Base-by-base conservation (phyloP, 2,329 filamentous ascomycete genomes). In the Talaromyces piceae region DNA sequence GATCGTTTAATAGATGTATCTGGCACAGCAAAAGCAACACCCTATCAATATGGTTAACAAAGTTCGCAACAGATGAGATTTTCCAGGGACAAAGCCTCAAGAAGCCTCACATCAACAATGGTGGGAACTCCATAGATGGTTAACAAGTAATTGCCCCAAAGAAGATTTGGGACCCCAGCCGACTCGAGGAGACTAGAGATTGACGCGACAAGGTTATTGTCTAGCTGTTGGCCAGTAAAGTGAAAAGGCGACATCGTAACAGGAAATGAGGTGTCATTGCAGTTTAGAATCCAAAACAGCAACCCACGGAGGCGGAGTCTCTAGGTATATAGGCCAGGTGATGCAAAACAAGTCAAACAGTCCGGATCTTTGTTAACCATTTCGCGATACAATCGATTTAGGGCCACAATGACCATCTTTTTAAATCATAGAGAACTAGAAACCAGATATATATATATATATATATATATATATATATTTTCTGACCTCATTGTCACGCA, bases 61-160 rank as follows among this genome's bases (percentile, higher is more conserved):
- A 2, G 16, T 25, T n/a, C 8, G 13, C 13, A 43, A 1, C 16
- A 20, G 26, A 26, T 22, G 12, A 12, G n/a, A 22, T 12, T 16
- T 20, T n/a, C 13, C 5, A 25, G 7, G 41, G 9, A 30, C 31
- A 26, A n/a, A n/a, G n/a, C n/a, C n/a, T n/a, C n/a, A n/a, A n/a
- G n/a, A 43, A 50, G 39, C 55, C 50, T 51, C 1, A 61, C 55
- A 20, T 60, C 53, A 55, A 58, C 54, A 47, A 59, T 51, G 0
- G 58, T 58, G 7, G 61, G 60, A n/a, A 64, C 57, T 8, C 63
- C 61, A 41, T 63, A 63, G 27, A 63, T 51, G 25, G 60, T 63
- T 37, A 64, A 52, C 41, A 64, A 55, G 52, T 58, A 63, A 49
- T 64, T 62, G n/a, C 59, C 63, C 60, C 58, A 62, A 5, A 64